Conservation (phyloP, 2,329 filamentous ascomycete species). For the Penicillium sp. region DNA sequence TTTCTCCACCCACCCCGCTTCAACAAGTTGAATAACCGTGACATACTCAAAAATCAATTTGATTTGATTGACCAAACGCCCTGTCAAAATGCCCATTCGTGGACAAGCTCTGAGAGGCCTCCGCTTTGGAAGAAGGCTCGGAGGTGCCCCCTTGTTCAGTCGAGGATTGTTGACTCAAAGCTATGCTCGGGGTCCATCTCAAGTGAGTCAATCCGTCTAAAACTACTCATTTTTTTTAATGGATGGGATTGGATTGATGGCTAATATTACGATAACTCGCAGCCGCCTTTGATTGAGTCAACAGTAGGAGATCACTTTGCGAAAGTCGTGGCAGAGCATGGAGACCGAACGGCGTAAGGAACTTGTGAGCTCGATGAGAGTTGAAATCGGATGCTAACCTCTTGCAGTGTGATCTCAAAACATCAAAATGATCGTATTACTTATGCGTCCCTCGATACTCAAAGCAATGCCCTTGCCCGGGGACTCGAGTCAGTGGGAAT, state of each 20-base stretch:
- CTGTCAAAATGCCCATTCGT: conserved; percentile 13
- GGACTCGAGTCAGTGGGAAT: conserved; percentile 72
- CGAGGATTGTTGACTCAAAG: conserved; percentile 24
- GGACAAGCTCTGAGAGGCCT: conserved; percentile 3
- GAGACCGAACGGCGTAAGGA: conserved; percentile 54
- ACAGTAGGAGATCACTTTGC: conserved; percentile 50
- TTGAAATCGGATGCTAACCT: neutral
- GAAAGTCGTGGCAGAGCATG: conserved; percentile 43
- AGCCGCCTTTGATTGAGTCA: conserved; percentile 49
- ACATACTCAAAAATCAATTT: neutral
- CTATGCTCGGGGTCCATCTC: conserved; percentile 25
- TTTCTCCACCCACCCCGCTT: too few species aligned
- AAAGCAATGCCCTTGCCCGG: conserved; percentile 73
- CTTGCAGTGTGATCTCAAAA: conserved; percentile 54
- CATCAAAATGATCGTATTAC: conserved; percentile 67
- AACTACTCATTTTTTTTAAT: neutral
- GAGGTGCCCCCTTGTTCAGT: neutral
- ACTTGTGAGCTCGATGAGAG: neutral
- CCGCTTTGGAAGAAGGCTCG: conserved; percentile 1
- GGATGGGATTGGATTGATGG: too few species aligned
- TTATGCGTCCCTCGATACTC: conserved; percentile 71
- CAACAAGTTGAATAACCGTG: too few species aligned
- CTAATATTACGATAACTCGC: neutral
- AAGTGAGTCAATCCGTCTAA: conserved; percentile 11
- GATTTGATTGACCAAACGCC: neutral